phyloP scores from a whole-genome alignment of 495 filamentous ascomycete species.

The Aspergillus bridgeri region DNA sequence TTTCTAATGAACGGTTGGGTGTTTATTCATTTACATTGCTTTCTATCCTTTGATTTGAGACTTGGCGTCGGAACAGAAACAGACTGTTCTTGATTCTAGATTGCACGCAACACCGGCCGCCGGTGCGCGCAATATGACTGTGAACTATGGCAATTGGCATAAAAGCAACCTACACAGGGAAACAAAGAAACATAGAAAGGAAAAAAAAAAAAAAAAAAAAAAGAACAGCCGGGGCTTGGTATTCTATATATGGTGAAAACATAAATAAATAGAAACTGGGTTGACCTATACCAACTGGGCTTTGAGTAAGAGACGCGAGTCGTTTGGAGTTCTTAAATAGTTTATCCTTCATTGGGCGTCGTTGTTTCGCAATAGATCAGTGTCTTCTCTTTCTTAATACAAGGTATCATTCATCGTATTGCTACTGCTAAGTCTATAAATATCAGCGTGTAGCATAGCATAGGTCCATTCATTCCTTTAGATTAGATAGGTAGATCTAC shows the following conservation, averaged over 20 bases:
- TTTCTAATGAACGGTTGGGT: too few species aligned
- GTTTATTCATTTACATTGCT: not conserved
- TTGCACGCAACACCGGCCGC: not conserved
- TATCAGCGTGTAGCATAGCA: too few species aligned
- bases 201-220: not conserved
- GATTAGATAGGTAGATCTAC: too few species aligned
- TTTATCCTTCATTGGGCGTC: too few species aligned
- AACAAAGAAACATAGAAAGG: not conserved
- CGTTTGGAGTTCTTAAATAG: too few species aligned
- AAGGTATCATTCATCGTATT: too few species aligned
- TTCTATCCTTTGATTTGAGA: not conserved
- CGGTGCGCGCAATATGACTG: not conserved
- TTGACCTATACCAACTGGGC: not conserved
- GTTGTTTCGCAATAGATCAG: too few species aligned
- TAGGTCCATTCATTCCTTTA: too few species aligned
- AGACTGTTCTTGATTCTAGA: conserved; percentile 6
- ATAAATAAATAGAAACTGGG: not conserved
- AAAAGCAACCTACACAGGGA: not conserved
- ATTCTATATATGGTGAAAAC: not conserved
- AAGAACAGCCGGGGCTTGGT: not conserved
- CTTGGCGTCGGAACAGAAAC: conserved; percentile 7
- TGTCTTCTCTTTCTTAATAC: too few species aligned
- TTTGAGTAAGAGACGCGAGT: too few species aligned
- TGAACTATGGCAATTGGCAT: not conserved
- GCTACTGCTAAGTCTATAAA: too few species aligned